Base-by-base conservation (phyloP, 1,284 basidiomycete species). In the Apiotrichum porosum region DNA sequence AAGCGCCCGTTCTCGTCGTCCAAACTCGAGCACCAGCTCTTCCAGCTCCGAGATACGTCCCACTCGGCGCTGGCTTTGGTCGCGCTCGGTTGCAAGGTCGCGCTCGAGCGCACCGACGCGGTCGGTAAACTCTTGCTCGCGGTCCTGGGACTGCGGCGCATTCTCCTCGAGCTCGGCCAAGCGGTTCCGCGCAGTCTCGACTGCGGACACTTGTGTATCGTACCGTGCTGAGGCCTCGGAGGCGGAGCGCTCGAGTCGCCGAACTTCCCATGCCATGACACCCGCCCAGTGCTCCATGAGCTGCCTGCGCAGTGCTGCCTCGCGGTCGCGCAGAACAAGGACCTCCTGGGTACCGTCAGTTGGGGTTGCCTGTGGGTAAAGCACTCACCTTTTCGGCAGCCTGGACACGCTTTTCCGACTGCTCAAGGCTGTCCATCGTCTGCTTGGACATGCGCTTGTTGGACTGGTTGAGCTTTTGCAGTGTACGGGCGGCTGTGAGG, bases 211-310 rank as follows among this genome's bases (percentile, higher is more conserved):
- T 26, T 47, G 42, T 42, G 37, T 43, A 32, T 49, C 42, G 19
- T 39, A 35, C 23, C 47, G 41, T 15, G 24, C 24, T 37, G 30
- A 32, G 8, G 36, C 44, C 23, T 65, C 61, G 15, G 54, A 43
- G 14, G 60, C 53, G 2, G 57, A 42, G 19, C 54, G 50, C 42
- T 70, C 68, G 3, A 75, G 49, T 12, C 71, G 60, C 9, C 68
- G 60, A 3, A 74, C 66, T 57, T 75, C 73, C 71, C 73, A 74
- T 5, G 71, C 69, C 64, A 75, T 67, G 22, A 68, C 66, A 17
- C 72, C 68, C 1, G 70, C 67, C 65, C 69, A 74, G 47, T 75
- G 73, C 44, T 75, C 73, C 64, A 70, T 72, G 37, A 75, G 49
- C 33, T 56, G 58, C 6, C 68, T 56, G 1, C 73, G 61, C 6